These are phyloP conservation scores for Crithidia sp. DNA, from an alignment of 208 protist species.

Conservation along the genomic window DNA sequence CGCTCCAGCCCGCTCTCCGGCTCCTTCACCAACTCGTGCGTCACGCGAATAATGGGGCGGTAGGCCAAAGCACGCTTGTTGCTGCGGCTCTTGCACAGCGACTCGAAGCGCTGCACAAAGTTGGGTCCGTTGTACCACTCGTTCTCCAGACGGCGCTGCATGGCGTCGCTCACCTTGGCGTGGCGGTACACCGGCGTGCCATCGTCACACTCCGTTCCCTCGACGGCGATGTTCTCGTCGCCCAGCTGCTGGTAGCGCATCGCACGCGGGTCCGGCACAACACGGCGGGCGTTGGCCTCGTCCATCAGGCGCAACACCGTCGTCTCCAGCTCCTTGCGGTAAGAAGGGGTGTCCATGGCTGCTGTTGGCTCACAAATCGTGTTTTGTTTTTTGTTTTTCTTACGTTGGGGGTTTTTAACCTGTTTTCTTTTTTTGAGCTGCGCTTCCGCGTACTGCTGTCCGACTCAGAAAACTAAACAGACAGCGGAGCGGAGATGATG, in stretches of 20 bases:
- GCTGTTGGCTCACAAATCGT: neutral
- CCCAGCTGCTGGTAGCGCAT: slow-evolving; percentile 34
- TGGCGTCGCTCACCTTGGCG: slow-evolving; percentile 39
- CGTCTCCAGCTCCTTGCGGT: slow-evolving; percentile 44
- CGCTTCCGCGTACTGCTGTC: no score
- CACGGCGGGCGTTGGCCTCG: slow-evolving; percentile 33
- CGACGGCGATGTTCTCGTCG: slow-evolving; percentile 30
- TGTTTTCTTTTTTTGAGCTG: neutral
- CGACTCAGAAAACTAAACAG: no score
- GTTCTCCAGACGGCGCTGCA: slow-evolving; percentile 49
- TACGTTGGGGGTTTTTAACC: neutral
- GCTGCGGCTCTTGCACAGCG: slow-evolving; percentile 32
- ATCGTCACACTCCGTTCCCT: slow-evolving; percentile 23
- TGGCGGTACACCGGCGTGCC: slow-evolving; percentile 55
- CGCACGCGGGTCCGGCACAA: slow-evolving; percentile 37
- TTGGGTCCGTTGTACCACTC: slow-evolving; percentile 53
- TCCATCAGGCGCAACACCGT: slow-evolving; percentile 57
- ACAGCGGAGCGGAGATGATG: neutral
- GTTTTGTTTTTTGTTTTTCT: neutral
- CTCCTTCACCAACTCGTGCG: slow-evolving; percentile 49
- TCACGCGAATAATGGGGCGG: slow-evolving; percentile 47
- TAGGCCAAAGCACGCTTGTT: slow-evolving; percentile 56
- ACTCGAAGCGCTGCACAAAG: slow-evolving; percentile 53
- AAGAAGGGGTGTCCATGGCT: slow-evolving; percentile 20
- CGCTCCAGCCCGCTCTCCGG: slow-evolving; percentile 53